Evolutionary conservation across 495 filamentous ascomycete species (phyloP).

Genomic region (Aspergillus haitiensis): DNA sequence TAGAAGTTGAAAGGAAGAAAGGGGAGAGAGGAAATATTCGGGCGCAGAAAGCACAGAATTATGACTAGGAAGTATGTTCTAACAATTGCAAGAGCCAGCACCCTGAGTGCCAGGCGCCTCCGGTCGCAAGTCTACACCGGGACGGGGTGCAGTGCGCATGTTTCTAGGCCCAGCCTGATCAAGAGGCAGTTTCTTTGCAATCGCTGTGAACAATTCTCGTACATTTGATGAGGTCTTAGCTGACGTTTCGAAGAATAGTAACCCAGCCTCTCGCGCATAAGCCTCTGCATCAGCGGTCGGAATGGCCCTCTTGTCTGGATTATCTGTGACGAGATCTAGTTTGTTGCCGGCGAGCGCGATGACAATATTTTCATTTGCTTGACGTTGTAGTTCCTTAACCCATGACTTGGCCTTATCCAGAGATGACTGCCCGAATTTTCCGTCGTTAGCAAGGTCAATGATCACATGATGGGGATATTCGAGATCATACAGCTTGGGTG

Average conservation of each 20-base stretch:
- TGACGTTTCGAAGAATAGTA: slow-evolving; percentile 97
- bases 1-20: slow-evolving; percentile 21
- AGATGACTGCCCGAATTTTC: slow-evolving; percentile 64
- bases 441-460: slow-evolving; percentile 10
- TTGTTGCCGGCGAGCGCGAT: slow-evolving; percentile 98
- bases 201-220: slow-evolving; percentile 92
- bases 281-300: slow-evolving; percentile 85
- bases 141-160: slow-evolving; percentile 69
- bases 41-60: slow-evolving; percentile 9
- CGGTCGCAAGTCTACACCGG: slow-evolving; percentile 77
- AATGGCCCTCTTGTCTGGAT: slow-evolving; percentile 91
- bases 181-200: slow-evolving; percentile 93
- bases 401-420: slow-evolving; percentile 98
- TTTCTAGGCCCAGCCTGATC: slow-evolving; percentile 90
- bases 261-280: slow-evolving; percentile 86
- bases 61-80: slow-evolving; percentile 24
- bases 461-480: slow-evolving; percentile 10
- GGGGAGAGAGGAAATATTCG: slow-evolving; percentile 10
- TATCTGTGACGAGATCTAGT: slow-evolving; percentile 85
- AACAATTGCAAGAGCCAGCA: slow-evolving; percentile 76
- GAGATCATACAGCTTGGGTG: slow-evolving; percentile 81
- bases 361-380: slow-evolving; percentile 99
- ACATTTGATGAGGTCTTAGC: slow-evolving; percentile 97
- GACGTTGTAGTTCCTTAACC: slow-evolving; percentile 98
- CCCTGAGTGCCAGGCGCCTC: slow-evolving; percentile 75